phyloP scores from a whole-genome alignment of 768 basidiomycete species.

The Sporobolomyces pararoseus region DNA sequence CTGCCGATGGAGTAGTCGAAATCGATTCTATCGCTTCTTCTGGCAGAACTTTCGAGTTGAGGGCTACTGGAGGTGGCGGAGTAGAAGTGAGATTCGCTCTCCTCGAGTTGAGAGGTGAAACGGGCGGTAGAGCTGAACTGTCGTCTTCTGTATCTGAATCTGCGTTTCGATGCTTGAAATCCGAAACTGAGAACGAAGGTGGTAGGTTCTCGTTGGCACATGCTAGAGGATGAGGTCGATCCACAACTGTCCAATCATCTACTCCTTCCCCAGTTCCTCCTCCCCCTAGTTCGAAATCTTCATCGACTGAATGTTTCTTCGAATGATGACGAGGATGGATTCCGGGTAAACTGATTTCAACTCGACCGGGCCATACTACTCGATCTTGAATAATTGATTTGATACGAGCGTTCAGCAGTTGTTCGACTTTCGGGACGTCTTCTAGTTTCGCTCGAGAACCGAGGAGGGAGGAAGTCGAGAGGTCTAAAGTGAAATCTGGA shows the following conservation, averaged over 20 bases:
- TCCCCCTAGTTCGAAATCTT: background rate
- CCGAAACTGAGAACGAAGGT: background rate
- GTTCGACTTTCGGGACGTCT: slow-evolving; percentile 94
- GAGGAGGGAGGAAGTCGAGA: slow-evolving; percentile 84
- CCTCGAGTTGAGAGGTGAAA: background rate
- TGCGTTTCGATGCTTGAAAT: background rate
- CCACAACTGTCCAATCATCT: slow-evolving; percentile 16
- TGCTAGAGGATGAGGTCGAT: slow-evolving; percentile 14
- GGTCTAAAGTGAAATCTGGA: slow-evolving; percentile 78
- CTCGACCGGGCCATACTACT: slow-evolving; percentile 38
- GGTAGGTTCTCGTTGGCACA: background rate
- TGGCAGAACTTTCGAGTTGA: background rate
- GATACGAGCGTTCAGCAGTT: slow-evolving; percentile 82
- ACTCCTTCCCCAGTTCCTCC: background rate
- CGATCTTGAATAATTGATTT: slow-evolving; percentile 55
- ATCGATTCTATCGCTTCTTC: background rate
- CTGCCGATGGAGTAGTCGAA: background rate
- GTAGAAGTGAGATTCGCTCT: background rate
- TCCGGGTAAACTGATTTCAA: slow-evolving; percentile 29
- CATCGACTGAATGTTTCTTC: background rate
- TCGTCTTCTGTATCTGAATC: background rate
- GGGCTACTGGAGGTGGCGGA: background rate
- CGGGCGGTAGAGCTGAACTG: background rate
- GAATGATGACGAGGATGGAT: slow-evolving; percentile 18
- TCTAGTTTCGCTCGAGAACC: slow-evolving; percentile 96